A percentile compares a stretch with the other conserved stretches of the same genome.
Conservation (phyloP, 164 flowering plant genomes). For the Macadamia tetraphylla region DNA sequence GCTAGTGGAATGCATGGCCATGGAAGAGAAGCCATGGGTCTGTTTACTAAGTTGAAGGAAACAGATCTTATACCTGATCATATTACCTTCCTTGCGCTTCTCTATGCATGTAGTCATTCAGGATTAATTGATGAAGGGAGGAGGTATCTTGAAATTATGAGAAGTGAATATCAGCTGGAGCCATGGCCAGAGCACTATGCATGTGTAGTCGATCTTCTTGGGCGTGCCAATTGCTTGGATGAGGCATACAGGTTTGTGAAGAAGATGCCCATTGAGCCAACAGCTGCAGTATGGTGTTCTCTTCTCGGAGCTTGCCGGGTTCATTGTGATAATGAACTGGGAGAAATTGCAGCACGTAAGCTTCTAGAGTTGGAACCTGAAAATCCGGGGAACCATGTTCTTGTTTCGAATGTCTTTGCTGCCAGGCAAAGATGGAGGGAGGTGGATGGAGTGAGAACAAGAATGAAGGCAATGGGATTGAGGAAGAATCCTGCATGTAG, state of each 20-base stretch:
- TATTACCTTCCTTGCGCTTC: slow-evolving; percentile 63
- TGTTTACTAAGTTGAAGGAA: slow-evolving; percentile 45
- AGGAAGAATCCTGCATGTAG: slow-evolving; percentile 85
- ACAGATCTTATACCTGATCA: slow-evolving; percentile 59
- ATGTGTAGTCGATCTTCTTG: slow-evolving; percentile 80
- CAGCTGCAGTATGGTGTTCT: slow-evolving; percentile 71
- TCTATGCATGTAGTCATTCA: slow-evolving; percentile 85
- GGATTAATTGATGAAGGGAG: slow-evolving; percentile 59
- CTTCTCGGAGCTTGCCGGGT: slow-evolving; percentile 71
- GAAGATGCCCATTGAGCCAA: slow-evolving; percentile 50
- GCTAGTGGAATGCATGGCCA: slow-evolving; percentile 82
- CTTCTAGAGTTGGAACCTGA: slow-evolving; percentile 57
- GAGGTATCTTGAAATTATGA: slow-evolving; percentile 44
- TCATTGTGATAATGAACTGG: slow-evolving; percentile 54
- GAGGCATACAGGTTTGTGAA: slow-evolving; percentile 61
- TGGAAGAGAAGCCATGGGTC: slow-evolving; percentile 51
- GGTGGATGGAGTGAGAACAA: slow-evolving; percentile 53
- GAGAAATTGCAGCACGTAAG: slow-evolving; percentile 57
- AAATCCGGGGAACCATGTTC: slow-evolving; percentile 71
- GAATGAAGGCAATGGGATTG: slow-evolving; percentile 57
- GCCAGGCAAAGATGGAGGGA: slow-evolving; percentile 64
- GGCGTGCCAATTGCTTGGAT: slow-evolving; percentile 59
- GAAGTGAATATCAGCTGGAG: slow-evolving; percentile 42
- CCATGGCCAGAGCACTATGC: slow-evolving; percentile 92
- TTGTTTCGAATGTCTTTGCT: slow-evolving; percentile 67